phyloP scores from a whole-genome alignment of 2,329 filamentous ascomycete species.

The Byssochlamys sp. region DNA sequence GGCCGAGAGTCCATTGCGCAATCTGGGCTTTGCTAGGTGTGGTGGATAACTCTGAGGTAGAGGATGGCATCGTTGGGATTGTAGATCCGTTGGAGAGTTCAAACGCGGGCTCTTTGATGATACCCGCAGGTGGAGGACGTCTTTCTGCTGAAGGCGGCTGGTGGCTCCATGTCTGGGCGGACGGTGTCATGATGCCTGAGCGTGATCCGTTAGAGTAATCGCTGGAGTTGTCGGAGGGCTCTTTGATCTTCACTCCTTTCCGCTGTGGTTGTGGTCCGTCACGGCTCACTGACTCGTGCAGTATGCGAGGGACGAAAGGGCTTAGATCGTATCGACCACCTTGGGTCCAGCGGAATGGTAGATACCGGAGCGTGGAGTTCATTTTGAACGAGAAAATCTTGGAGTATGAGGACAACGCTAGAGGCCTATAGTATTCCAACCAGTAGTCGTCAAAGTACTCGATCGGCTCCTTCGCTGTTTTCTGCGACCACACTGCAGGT shows the following conservation, averaged over 20 bases:
- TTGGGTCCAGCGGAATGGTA: slow-evolving; percentile 59
- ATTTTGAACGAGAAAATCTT: slow-evolving; percentile 91
- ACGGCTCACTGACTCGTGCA: slow-evolving; percentile 45
- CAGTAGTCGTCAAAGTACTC: slow-evolving; percentile 82
- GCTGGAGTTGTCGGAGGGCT: slow-evolving; percentile 43
- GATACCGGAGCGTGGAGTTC: slow-evolving; percentile 77
- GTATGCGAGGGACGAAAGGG: slow-evolving; percentile 71
- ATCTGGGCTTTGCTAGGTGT: slow-evolving; percentile 66
- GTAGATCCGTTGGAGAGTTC: slow-evolving; percentile 12
- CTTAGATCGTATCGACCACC: slow-evolving; percentile 72
- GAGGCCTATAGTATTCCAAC: slow-evolving; percentile 89
- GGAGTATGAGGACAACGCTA: slow-evolving; percentile 74
- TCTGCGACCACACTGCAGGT: slow-evolving; percentile 22
- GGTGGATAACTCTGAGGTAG: slow-evolving; percentile 35
- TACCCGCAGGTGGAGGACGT: slow-evolving; percentile 33
- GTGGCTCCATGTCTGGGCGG: slow-evolving; percentile 20
- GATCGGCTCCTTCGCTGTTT: slow-evolving; percentile 20
- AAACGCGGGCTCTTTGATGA: slow-evolving; percentile 46
- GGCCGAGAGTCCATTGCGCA: slow-evolving; percentile 78
- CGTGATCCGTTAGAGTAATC: slow-evolving; percentile 31
- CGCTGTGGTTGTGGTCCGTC: slow-evolving; percentile 44
- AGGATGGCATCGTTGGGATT: slow-evolving; percentile 10
- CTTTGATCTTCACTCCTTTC: slow-evolving; percentile 62
- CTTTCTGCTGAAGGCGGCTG: slow-evolving; percentile 26
- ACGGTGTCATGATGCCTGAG: slow-evolving; percentile 10